Conservation (phyloP, 441 rosid genomes). For the Raphanus hybrid region DNA sequence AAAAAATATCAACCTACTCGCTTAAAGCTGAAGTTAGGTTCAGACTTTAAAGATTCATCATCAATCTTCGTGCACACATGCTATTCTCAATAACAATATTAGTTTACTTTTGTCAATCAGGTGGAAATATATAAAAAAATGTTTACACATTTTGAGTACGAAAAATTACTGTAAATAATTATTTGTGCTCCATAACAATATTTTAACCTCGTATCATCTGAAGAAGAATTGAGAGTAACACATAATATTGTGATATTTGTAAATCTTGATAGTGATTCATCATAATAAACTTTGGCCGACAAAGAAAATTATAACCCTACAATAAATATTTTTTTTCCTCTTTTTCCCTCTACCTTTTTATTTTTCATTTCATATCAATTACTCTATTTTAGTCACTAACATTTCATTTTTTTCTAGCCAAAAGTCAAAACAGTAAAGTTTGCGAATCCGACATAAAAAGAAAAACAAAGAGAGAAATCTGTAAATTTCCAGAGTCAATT, state of each 20-base stretch:
- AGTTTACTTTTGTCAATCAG: too few species aligned
- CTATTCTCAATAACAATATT: background rate
- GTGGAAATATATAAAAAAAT: too few species aligned
- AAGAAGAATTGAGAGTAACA: too few species aligned
- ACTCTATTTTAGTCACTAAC: background rate
- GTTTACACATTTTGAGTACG: too few species aligned
- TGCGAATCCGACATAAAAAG: background rate
- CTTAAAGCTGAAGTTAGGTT: constrained; percentile 19
- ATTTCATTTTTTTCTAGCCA: background rate
- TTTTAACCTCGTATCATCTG: too few species aligned
- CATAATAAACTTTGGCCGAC: too few species aligned
- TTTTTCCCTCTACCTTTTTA: background rate
- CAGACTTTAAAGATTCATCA: constrained; percentile 4
- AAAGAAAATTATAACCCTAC: too few species aligned
- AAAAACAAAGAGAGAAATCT: background rate
- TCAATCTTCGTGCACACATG: constrained; percentile 30
- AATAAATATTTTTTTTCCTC: background rate
- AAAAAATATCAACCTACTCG: constrained; percentile 18
- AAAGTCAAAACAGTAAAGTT: background rate
- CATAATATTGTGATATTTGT: too few species aligned
- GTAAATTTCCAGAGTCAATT: constrained; percentile 4
- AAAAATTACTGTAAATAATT: too few species aligned
- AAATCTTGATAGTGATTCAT: too few species aligned
- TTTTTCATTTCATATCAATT: background rate
- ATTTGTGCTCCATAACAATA: too few species aligned